phyloP scores from a whole-genome alignment of 2,329 filamentous ascomycete species.

The Nemania bipapillata region DNA sequence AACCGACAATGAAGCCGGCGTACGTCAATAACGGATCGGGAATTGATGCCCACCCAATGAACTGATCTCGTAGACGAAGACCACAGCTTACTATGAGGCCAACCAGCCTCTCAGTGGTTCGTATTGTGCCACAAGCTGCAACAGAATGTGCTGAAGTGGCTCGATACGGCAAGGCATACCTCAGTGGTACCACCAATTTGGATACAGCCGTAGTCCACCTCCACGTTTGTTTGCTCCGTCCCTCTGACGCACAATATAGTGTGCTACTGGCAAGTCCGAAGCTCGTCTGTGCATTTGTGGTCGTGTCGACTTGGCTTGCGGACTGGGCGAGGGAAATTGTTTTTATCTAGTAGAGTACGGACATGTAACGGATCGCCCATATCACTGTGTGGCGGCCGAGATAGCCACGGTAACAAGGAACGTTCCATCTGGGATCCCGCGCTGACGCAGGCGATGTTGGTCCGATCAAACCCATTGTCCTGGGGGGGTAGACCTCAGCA shows the following conservation, averaged over 20 bases:
- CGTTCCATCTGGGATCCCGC: conserved; percentile 12
- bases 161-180: conserved; percentile 30
- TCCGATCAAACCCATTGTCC: conserved; percentile 4
- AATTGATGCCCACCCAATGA: conserved; percentile 42
- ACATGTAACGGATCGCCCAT: conserved; percentile 2
- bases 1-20: conserved; percentile 34
- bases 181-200: conserved; percentile 18
- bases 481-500: not conserved
- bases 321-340: conserved; percentile 4
- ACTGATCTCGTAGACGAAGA: conserved; percentile 45
- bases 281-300: conserved; percentile 8
- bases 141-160: conserved; percentile 31
- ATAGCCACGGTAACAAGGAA: not conserved
- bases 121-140: conserved; percentile 41
- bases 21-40: conserved; percentile 34
- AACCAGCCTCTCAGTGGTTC: conserved; percentile 26
- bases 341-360: not conserved
- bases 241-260: conserved; percentile 18
- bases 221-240: conserved; percentile 27
- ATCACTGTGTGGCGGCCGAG: not conserved
- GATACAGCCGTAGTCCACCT: conserved; percentile 13
- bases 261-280: conserved; percentile 22
- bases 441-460: conserved; percentile 12
- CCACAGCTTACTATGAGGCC: conserved; percentile 41
- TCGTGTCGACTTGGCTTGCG: conserved; percentile 19